Conservation (phyloP, 164 flowering plant genomes). For the Liriodendron chinense region DNA sequence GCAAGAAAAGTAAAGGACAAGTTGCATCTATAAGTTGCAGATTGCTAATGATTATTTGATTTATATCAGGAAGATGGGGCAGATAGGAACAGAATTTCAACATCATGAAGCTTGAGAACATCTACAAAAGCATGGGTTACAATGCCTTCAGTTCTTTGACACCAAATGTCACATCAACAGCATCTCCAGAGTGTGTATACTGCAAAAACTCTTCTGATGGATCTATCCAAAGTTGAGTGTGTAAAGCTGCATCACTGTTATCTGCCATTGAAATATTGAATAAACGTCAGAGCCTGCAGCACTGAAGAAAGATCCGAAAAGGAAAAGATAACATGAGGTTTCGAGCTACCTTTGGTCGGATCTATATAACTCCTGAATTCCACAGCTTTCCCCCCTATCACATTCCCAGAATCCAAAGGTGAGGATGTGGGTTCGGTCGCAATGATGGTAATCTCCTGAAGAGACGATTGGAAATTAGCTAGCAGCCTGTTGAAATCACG, state of each 20-base stretch:
- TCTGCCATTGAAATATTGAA: slow-evolving; percentile 39
- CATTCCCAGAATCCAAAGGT: slow-evolving; percentile 63
- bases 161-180: slow-evolving; percentile 89
- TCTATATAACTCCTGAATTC: slow-evolving; percentile 91
- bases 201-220: slow-evolving; percentile 92
- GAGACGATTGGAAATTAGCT: slow-evolving; percentile 85
- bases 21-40: neutral
- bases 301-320: neutral
- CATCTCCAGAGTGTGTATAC: slow-evolving; percentile 76
- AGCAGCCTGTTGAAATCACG: slow-evolving; percentile 86
- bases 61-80: neutral
- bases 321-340: neutral
- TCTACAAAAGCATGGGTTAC: neutral
- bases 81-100: neutral
- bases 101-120: neutral
- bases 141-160: slow-evolving; percentile 89
- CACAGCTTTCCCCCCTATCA: slow-evolving; percentile 94
- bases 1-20: neutral
- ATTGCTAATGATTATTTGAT: neutral
- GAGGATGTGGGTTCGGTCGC: slow-evolving; percentile 69
- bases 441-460: slow-evolving; percentile 92
- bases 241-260: slow-evolving; percentile 67
- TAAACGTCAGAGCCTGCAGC: neutral
- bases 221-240: slow-evolving; percentile 98
- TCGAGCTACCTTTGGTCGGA: slow-evolving; percentile 76